Evolutionary conservation across 2,329 filamentous ascomycete genomes (phyloP).

Genomic region (Colletotrichum lupini): DNA sequence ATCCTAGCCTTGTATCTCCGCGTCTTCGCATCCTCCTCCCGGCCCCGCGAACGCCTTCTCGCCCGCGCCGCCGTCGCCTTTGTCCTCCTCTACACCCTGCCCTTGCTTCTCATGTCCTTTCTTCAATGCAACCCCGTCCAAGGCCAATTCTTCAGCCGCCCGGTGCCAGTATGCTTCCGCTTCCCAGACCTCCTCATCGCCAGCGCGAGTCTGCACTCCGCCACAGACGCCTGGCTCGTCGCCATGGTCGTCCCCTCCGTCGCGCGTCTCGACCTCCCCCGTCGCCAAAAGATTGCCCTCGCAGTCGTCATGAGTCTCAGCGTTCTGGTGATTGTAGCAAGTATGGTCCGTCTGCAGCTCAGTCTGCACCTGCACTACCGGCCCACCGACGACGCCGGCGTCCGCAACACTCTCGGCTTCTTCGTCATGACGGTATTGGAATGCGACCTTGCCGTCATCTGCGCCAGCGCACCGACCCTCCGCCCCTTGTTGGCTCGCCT

Average conservation of each 20-base stretch:
- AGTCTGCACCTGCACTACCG: constrained; percentile 42
- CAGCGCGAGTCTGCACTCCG: constrained; percentile 58
- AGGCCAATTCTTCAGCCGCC: constrained; percentile 47
- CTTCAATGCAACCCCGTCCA: constrained; percentile 56
- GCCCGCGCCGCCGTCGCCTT: constrained; percentile 48
- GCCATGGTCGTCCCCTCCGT: constrained; percentile 55
- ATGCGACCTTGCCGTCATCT: constrained; percentile 49
- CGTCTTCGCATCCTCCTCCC: constrained; percentile 46
- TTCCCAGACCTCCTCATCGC: constrained; percentile 55
- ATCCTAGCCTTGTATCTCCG: constrained; percentile 53
- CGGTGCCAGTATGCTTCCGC: constrained; percentile 49
- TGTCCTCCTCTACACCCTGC: constrained; percentile 47
- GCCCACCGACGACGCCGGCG: constrained; percentile 32
- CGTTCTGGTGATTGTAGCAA: constrained; percentile 50
- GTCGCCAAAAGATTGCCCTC: constrained; percentile 56
- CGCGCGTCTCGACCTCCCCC: constrained; percentile 48
- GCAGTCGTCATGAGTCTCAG: constrained; percentile 57
- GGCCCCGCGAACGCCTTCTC: constrained; percentile 45
- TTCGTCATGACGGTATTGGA: constrained; percentile 51
- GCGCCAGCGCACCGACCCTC: constrained; percentile 47
- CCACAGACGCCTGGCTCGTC: constrained; percentile 57
- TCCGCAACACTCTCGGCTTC: constrained; percentile 43
- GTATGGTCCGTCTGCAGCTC: constrained; percentile 46
- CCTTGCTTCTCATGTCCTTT: constrained; percentile 50
- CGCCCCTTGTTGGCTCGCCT: constrained; percentile 43